Evolutionary conservation across 441 rosid species (phyloP).

Genomic region (Arabidopsis lyrata): DNA sequence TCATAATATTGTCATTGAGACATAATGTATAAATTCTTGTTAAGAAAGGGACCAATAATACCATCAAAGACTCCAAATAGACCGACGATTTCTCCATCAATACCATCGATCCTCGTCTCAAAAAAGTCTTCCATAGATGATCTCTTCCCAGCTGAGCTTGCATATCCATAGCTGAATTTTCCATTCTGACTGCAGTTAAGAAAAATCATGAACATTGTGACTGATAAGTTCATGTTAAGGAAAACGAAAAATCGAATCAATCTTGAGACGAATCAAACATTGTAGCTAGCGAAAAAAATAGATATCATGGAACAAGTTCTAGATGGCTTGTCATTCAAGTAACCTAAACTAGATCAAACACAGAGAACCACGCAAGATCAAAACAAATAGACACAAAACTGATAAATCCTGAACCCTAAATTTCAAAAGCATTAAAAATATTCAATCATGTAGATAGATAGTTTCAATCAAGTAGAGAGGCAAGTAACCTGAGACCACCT

Average conservation of each 20-base stretch:
- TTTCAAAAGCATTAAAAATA: background rate
- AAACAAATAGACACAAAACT: background rate
- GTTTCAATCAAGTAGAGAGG: background rate
- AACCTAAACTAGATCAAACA: background rate
- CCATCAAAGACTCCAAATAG: slow-evolving; percentile 98
- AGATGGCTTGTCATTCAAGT: slow-evolving; percentile 2
- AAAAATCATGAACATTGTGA: background rate
- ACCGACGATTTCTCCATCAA: slow-evolving; percentile 88
- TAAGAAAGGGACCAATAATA: slow-evolving; percentile 33
- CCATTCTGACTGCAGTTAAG: slow-evolving; percentile 72
- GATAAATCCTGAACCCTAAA: background rate
- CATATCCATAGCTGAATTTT: slow-evolving; percentile 94
- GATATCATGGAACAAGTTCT: background rate
- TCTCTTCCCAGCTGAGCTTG: slow-evolving; percentile 95
- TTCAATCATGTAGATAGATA: background rate
- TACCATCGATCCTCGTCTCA: slow-evolving; percentile 88
- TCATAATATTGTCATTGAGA: background rate
- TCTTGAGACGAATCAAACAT: background rate
- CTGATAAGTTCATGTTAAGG: background rate
- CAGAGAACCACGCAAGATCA: background rate
- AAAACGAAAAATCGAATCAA: background rate
- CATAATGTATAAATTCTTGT: background rate
- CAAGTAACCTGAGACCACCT: slow-evolving; percentile 80
- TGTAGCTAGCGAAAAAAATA: no score
- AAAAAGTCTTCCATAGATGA: slow-evolving; percentile 98